Evolutionary conservation across 345 rosid genomes (phyloP).

Genomic region (Arabidopsis suecica): DNA sequence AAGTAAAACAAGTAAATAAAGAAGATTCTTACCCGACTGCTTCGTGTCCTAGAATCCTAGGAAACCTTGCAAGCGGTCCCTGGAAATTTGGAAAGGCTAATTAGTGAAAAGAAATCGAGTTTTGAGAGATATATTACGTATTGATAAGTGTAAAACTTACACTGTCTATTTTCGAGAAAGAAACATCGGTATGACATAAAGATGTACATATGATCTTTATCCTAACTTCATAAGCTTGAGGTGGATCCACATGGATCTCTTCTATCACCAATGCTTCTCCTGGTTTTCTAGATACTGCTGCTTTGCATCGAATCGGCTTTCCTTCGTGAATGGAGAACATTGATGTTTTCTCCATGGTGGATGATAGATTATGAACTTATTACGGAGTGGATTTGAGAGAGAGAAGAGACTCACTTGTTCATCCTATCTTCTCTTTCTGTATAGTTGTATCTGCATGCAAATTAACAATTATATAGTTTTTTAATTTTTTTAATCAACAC

Average conservation of each 20-base stretch:
- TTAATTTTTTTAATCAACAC: not conserved
- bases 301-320: slow-evolving; percentile 66
- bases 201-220: slow-evolving; percentile 74
- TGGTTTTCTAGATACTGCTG: slow-evolving; percentile 61
- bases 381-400: not conserved
- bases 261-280: slow-evolving; percentile 61
- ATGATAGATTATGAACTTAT: not conserved
- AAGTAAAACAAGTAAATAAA: not conserved
- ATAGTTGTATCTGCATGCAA: not conserved
- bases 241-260: slow-evolving; percentile 74
- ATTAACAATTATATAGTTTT: not conserved
- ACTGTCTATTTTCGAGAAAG: slow-evolving; percentile 47
- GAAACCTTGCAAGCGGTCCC: slow-evolving; percentile 57
- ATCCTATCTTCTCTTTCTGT: not conserved
- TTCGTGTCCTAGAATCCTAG: slow-evolving; percentile 76
- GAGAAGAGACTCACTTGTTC: not conserved
- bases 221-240: slow-evolving; percentile 69
- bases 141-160: slow-evolving; percentile 41
- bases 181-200: slow-evolving; percentile 65
- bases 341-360: slow-evolving; percentile 22
- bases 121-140: not conserved
- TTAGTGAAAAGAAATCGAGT: not conserved
- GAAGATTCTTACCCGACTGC: slow-evolving; percentile 59
- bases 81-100: slow-evolving; percentile 13
- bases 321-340: slow-evolving; percentile 36